Percentiles rank a stretch among this genome's conserved stretches.
phyloP scores from a whole-genome alignment of 2,329 filamentous ascomycete genomes.

The Sclerotiophoma versabilis region DNA sequence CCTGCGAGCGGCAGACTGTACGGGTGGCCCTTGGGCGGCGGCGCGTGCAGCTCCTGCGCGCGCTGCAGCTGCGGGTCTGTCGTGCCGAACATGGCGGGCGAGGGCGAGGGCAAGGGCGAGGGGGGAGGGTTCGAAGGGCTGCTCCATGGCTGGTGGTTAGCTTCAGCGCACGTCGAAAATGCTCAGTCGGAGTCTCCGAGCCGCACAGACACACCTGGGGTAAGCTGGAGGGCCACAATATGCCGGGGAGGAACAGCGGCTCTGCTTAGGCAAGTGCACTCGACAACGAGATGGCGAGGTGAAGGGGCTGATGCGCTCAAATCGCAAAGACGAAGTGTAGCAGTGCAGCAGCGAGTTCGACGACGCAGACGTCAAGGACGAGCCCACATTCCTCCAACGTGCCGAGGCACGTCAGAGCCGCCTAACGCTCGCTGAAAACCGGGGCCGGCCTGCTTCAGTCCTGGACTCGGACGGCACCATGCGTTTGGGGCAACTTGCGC shows the following conservation, averaged over 20 bases:
- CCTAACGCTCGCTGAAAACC: slow-evolving; percentile 3
- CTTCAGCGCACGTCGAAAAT: slow-evolving; percentile 1
- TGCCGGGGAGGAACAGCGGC: slow-evolving; percentile 5
- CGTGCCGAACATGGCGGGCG: slow-evolving; percentile 39
- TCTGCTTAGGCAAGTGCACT: slow-evolving; percentile 1
- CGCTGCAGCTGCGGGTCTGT: slow-evolving; percentile 40
- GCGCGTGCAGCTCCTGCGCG: slow-evolving; percentile 60
- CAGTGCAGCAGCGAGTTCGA: slow-evolving; percentile 11
- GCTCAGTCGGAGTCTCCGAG: slow-evolving; percentile 7
- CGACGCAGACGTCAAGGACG: slow-evolving; percentile 5
- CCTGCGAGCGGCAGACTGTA: slow-evolving; percentile 81
- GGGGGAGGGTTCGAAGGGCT: background rate
- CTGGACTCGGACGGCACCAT: slow-evolving; percentile 9
- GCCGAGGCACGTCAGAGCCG: slow-evolving; percentile 11
- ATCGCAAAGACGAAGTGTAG: background rate
- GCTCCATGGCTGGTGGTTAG: slow-evolving; percentile 1
- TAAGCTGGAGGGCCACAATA: slow-evolving; percentile 5
- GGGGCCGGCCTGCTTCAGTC: slow-evolving; percentile 5
- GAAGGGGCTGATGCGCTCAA: slow-evolving; percentile 2
- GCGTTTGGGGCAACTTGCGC: slow-evolving; percentile 11
- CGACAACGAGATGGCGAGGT: background rate
- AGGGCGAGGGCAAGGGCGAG: background rate
- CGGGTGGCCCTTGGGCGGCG: slow-evolving; percentile 76
- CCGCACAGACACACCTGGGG: slow-evolving; percentile 15
- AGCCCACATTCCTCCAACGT: slow-evolving; percentile 18